A percentile compares a stretch with the other conserved stretches of the same genome.
Evolutionary conservation across 2,329 filamentous ascomycete species (phyloP).

Genomic region (Knufia fluminis): DNA sequence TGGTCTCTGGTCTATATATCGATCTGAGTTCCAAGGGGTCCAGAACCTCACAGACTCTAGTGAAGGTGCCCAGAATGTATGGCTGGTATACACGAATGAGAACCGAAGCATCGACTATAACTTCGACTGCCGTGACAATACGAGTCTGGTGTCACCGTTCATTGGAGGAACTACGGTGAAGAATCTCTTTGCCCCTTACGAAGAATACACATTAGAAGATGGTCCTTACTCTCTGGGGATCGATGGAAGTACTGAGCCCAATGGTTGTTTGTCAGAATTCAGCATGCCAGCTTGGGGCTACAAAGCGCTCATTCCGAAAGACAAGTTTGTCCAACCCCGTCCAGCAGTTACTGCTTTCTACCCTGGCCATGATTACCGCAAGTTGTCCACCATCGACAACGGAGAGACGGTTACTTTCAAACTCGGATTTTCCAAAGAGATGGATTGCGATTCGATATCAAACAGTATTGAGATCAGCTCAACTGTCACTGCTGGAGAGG

Average conservation of each 20-base stretch:
- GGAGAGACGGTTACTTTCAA: conserved; percentile 34
- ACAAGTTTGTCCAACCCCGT: conserved; percentile 34
- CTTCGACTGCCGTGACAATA: conserved; percentile 38
- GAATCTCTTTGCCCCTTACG: conserved; percentile 48
- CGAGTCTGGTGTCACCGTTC: conserved; percentile 41
- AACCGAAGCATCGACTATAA: conserved; percentile 35
- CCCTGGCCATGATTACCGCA: conserved; percentile 44
- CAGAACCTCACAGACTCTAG: conserved; percentile 34
- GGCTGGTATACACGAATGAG: conserved; percentile 22
- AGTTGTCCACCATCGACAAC: conserved; percentile 32
- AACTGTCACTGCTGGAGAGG: conserved; percentile 32
- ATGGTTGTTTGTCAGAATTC: conserved; percentile 41
- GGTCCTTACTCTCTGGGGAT: conserved; percentile 32
- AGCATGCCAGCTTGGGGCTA: conserved; percentile 42
- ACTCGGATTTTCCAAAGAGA: conserved; percentile 42
- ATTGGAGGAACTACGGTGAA: conserved; percentile 38
- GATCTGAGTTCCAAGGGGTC: conserved; percentile 32
- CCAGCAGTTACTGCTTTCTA: conserved; percentile 44
- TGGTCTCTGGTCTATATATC: conserved; percentile 44
- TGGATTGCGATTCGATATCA: conserved; percentile 42
- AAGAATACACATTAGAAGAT: conserved; percentile 36
- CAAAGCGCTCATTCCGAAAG: conserved; percentile 43
- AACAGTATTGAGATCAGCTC: conserved; percentile 38
- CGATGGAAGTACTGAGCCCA: conserved; percentile 30
- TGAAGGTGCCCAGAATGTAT: conserved; percentile 29